Percentiles rank a stretch among this genome's conserved stretches.
These are phyloP conservation scores for Leccinum obscurum DNA, from an alignment of 768 basidiomycete species.

Conservation along the genomic window DNA sequence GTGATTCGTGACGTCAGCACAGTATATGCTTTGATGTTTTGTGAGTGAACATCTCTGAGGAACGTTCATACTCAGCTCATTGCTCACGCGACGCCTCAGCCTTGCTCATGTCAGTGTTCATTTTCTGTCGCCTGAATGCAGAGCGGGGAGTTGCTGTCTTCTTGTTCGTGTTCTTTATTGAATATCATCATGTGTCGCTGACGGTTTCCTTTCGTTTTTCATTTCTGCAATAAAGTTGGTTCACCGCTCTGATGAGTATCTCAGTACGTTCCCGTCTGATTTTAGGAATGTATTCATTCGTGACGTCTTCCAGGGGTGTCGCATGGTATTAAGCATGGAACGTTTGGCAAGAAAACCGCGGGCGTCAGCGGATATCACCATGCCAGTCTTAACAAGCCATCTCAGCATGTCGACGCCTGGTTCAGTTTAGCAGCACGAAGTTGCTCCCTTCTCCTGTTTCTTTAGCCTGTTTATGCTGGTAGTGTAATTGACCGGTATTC, in stretches of 20 bases:
- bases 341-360: slow-evolving; percentile 13
- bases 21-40: no score
- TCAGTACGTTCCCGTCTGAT: slow-evolving; percentile 7
- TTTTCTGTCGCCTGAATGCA: no score
- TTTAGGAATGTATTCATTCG: not conserved
- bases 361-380: not conserved
- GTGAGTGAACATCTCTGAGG: no score
- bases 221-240: slow-evolving; percentile 13
- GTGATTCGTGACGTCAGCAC: no score
- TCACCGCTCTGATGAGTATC: slow-evolving; percentile 11
- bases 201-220: no score
- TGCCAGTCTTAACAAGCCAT: slow-evolving; percentile 11
- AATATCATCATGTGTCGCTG: no score
- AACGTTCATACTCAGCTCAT: no score
- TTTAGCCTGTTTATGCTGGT: not conserved
- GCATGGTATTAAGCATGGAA: slow-evolving; percentile 26
- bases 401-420: not conserved
- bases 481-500: not conserved
- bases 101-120: no score
- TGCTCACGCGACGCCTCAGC: no score
- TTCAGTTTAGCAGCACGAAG: not conserved
- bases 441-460: not conserved
- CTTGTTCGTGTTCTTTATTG: no score
- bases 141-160: no score
- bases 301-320: slow-evolving; percentile 22